These are phyloP conservation scores for Nothophaeocryptopus gaeumannii DNA, from an alignment of 2,329 filamentous ascomycete genomes.

Conservation along the genomic window DNA sequence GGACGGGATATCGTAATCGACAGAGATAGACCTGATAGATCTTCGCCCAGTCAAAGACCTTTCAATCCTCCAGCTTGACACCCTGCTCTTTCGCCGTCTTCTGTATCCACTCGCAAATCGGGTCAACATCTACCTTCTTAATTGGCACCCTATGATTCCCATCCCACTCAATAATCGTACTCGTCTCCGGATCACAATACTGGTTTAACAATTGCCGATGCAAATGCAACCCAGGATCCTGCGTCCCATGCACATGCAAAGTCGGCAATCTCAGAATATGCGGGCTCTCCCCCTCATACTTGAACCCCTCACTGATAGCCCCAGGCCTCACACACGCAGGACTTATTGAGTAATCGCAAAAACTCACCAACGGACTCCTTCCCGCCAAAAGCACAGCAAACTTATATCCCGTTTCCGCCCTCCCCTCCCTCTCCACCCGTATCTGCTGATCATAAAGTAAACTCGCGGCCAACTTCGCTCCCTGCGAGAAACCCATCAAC, in stretches of 20 bases:
- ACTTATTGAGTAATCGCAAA: constrained; percentile 43
- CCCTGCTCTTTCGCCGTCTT: constrained; percentile 52
- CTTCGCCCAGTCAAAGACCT: too few species aligned
- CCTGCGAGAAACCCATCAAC: constrained; percentile 51
- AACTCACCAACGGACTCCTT: constrained; percentile 56
- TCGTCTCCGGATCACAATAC: constrained; percentile 58
- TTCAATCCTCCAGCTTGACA: constrained; percentile 23
- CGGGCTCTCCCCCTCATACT: constrained; percentile 43
- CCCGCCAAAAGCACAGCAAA: constrained; percentile 64
- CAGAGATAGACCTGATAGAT: too few species aligned
- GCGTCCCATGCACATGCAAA: constrained; percentile 65
- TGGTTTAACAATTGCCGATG: constrained; percentile 56
- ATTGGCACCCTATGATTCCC: constrained; percentile 69
- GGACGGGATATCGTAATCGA: too few species aligned
- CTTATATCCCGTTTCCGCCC: constrained; percentile 46
- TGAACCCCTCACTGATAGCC: constrained; percentile 46
- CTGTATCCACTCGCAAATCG: constrained; percentile 53
- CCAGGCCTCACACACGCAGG: constrained; percentile 41
- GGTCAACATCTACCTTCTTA: constrained; percentile 62
- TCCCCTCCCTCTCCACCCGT: constrained; percentile 40
- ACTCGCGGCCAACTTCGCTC: constrained; percentile 48
- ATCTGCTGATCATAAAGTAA: constrained; percentile 59
- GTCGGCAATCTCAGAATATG: constrained; percentile 58
- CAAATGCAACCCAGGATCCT: constrained; percentile 58
- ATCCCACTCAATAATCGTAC: constrained; percentile 67